Evolutionary conservation across 305 asterid genomes (phyloP).

Genomic region (Striga hermonthica): DNA sequence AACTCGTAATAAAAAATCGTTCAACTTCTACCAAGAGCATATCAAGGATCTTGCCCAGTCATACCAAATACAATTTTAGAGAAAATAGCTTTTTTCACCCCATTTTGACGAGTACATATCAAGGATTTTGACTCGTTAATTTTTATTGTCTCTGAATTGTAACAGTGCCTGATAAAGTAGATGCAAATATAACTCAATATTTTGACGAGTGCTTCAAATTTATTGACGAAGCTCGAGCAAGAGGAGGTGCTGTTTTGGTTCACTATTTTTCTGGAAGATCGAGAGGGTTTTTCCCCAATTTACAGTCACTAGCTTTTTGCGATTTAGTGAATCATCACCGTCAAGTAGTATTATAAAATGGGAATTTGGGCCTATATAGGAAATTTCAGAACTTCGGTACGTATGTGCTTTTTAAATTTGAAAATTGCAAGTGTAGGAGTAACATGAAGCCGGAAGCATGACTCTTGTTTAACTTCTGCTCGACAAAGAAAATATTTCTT

Average conservation of each 20-base stretch:
- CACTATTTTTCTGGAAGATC: constrained; percentile 88
- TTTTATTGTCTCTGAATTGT: constrained; percentile 30
- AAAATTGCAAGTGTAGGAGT: background rate
- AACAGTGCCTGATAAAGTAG: constrained; percentile 65
- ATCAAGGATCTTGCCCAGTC: no score
- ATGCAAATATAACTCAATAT: constrained; percentile 43
- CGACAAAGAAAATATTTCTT: no score
- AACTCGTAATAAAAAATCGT: no score
- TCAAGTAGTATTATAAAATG: constrained; percentile 3
- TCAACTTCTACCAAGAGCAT: no score
- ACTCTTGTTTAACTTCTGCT: no score
- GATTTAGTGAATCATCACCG: background rate
- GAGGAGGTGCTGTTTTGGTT: constrained; percentile 67
- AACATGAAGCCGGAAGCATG: background rate
- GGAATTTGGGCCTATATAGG: background rate
- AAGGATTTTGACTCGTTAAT: background rate
- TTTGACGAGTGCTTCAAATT: constrained; percentile 71
- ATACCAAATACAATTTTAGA: no score
- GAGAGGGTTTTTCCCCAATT: constrained; percentile 49
- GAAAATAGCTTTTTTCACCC: no score
- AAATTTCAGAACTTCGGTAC: no score
- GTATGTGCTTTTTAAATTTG: no score
- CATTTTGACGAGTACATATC: no score
- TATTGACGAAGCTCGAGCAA: constrained; percentile 68
- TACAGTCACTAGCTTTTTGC: background rate